phyloP scores from a whole-genome alignment of 192 early-diverging fungal species.

The Linnemannia zychae region DNA sequence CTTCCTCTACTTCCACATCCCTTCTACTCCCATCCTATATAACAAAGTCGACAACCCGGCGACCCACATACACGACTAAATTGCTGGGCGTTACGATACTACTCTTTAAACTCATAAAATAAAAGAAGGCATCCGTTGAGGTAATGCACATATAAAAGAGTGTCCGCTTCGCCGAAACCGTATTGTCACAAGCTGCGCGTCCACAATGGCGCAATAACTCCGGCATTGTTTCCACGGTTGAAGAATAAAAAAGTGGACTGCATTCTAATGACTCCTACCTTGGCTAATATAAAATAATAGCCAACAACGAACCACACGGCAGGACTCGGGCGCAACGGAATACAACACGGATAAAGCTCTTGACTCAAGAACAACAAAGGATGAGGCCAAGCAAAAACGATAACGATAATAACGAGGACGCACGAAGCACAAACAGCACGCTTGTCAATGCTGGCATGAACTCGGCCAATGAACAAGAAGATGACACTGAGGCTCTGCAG shows the following conservation, averaged over 20 bases:
- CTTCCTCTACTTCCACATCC: neutral
- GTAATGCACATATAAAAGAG: neutral
- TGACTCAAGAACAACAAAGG: neutral
- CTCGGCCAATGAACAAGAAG: slow-evolving; percentile 50
- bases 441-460: slow-evolving; percentile 64
- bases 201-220: neutral
- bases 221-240: neutral
- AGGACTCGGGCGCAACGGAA: neutral
- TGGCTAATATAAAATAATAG: neutral
- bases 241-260: neutral
- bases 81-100: neutral
- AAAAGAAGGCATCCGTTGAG: slow-evolving; percentile 3
- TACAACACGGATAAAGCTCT: neutral
- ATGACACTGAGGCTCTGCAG: slow-evolving; percentile 21
- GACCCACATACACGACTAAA: neutral
- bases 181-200: neutral
- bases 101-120: neutral
- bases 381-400: slow-evolving; percentile 48
- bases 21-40: neutral
- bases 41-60: neutral
- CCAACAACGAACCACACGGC: neutral
- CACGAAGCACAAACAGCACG: slow-evolving; percentile 67
- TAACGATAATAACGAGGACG: slow-evolving; percentile 63
- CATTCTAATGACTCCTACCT: neutral
- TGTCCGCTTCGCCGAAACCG: neutral